Evolutionary conservation across 345 rosid genomes (phyloP), one percentile per base, ranked within the genome.

Genomic region (Bruguiera sexangula): DNA sequence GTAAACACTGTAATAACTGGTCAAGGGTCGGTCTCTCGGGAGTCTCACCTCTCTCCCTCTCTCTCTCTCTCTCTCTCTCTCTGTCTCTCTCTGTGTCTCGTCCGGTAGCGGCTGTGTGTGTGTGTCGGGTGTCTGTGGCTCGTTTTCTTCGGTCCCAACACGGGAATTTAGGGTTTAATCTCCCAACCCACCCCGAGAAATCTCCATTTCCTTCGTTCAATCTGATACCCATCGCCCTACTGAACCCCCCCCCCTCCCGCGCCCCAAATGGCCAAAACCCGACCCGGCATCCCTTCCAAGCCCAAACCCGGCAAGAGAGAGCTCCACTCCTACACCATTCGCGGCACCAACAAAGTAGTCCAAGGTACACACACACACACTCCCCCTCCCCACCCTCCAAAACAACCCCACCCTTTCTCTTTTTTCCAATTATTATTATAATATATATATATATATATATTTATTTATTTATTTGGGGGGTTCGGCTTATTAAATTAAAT

Each of bases 191-290:
- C 21, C 22, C 30, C 19, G 53, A 30, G 36, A 27, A 16, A 26
- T 46, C 63, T 30, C 32, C 62, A 2, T 30, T 53, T 31, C 46
- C 18, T 43, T 58, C 48, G 13, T 48, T 64, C 54, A 67, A n/a
- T 67, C 72, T 46, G 29, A 55, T 10, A 10, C 15, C 46, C 46
- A 34, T 34, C 9, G 10, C 37, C 37, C 37, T 34, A 15, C 50
- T 11, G 18, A 1, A 18, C 50, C 50, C 29, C 2, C 29, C 29
- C 50, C 50, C 50, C 50, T 19, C 50, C 50, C 18, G 10, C 29
- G 19, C 50, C 50, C 50, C 18, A 24, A 21, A 93, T 93, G 98
- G 96, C 96, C 58, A 93, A 85, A 76, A 90, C 95, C 72, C 82
- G 93, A 81, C 91, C 90, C 2, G 89, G 89, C 66, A 69, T 85